Base-by-base conservation (phyloP, 2,329 filamentous ascomycete genomes). In the Akanthomyces uredinophilus region DNA sequence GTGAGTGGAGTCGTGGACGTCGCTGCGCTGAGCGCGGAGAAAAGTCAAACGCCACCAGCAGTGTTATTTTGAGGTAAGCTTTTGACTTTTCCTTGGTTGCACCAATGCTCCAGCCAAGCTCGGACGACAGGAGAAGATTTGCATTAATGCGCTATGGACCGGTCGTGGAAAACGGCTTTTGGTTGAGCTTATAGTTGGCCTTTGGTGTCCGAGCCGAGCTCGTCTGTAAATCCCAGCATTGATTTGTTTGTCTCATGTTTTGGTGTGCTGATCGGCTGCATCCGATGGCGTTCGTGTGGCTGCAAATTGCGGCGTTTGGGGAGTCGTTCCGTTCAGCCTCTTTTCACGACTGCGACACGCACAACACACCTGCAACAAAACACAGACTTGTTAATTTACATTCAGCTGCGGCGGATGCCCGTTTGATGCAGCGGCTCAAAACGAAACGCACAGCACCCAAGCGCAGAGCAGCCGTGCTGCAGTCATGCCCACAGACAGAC, bases 21-120 rank as follows among this genome's bases (percentile, higher is more conserved):
- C 44, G 49, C 57, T 43, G n/a, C 55, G 24, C 55, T 41, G 32
- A 58, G 55, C 44, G 55, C 13, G 44, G 55, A 58, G 44, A 50
- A 58, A 55, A 55, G 46, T 50, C 44, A 50, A 58, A 58, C 55
- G 32, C 55, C 54, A 49, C 43, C 43, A 1, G 51, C n/a, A 29
- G 22, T 10, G 20, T 14, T 53, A 22, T 47, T 47, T 47, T 32
- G 27, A 46, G n/a, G 53, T 27, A 46, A 35, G 27, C 39, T 58
- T 58, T 58, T 58, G 44, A 49, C 55, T 58, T 58, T 47, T 41
- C 27, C 11, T 18, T 29, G 35, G 16, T 27, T 11, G 16, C 43
- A 35, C 41, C n/a, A 27, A 20, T 39, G 3, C 35, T 32, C 44
- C 44, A 29, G 46, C 37, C 46, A 58, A 58, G 55, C 55, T 58